Conservation (phyloP, 257 asterid species). For the Solanum phureja region DNA sequence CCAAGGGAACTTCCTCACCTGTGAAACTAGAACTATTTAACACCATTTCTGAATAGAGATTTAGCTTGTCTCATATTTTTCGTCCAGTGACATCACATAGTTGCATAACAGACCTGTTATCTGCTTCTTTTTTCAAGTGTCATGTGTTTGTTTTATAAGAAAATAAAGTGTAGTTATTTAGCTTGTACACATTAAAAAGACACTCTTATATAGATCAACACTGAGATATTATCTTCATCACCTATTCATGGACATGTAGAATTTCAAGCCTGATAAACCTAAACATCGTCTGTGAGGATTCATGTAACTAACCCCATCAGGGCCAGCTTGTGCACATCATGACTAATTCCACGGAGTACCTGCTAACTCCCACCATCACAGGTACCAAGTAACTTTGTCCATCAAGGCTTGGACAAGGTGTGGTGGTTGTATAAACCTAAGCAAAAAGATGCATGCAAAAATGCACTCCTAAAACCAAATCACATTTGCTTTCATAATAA, state of each 20-base stretch:
- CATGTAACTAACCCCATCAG: neutral
- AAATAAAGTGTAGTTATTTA: neutral
- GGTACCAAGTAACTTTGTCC: neutral
- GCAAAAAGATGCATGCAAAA: neutral
- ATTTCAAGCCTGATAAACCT: neutral
- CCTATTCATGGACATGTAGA: neutral
- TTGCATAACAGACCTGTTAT: neutral
- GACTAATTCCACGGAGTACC: neutral
- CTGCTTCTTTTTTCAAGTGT: neutral
- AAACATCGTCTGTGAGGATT: neutral
- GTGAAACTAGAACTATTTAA: constrained; percentile 12
- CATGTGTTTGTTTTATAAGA: neutral
- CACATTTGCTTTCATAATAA: neutral
- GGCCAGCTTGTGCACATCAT: neutral
- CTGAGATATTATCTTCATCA: neutral
- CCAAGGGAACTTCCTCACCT: constrained; percentile 57
- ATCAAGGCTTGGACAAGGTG: neutral
- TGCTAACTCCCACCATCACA: neutral
- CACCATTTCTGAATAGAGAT: neutral
- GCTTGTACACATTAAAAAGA: neutral
- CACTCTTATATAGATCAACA: neutral
- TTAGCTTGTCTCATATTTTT: neutral
- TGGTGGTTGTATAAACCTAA: neutral
- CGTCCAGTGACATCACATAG: neutral
- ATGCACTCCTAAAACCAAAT: neutral